phyloP scores from a whole-genome alignment of 1,284 basidiomycete species.

The Ceratobasidium theobromae region DNA sequence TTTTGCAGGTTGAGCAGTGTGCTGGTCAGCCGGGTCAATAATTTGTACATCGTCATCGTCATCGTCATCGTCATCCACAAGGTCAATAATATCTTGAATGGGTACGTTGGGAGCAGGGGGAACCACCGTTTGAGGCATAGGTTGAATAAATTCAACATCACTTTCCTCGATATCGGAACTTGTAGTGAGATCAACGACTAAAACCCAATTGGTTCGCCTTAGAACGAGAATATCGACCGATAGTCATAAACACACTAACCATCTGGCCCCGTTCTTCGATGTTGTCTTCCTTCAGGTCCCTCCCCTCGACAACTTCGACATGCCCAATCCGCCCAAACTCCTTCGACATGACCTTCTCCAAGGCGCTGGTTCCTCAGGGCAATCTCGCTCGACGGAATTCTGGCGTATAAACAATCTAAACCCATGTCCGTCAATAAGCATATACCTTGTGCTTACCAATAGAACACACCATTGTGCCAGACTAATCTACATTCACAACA shows the following conservation, averaged over 20 bases:
- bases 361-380: neutral
- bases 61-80: neutral
- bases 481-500: neutral
- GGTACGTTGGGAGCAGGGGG: neutral
- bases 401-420: neutral
- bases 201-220: neutral
- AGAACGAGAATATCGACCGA: neutral
- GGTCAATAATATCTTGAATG: neutral
- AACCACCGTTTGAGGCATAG: neutral
- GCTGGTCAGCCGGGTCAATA: neutral
- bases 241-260: neutral
- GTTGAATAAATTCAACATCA: no score
- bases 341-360: neutral
- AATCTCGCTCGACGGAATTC: neutral
- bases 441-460: neutral
- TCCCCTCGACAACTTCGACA: neutral
- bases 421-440: neutral
- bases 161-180: neutral
- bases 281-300: slow-evolving; percentile 3
- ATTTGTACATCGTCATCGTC: no score
- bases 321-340: slow-evolving; percentile 1
- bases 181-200: neutral
- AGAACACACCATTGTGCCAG: neutral
- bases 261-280: neutral
- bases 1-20: no score